Conservation (phyloP, 306 rosid genomes). For the Arachis hypogaea region DNA sequence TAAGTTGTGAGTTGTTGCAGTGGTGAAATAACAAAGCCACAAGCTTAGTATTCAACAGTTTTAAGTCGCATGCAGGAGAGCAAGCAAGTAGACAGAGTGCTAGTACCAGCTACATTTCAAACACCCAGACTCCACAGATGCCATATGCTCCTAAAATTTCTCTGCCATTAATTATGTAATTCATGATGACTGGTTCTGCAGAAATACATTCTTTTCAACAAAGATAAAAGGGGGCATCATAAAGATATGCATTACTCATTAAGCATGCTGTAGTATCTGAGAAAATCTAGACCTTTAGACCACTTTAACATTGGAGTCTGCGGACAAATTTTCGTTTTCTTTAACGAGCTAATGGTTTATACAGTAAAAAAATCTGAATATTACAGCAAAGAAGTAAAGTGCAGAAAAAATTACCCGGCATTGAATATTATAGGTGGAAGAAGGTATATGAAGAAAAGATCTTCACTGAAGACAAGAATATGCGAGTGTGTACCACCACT, state of each 20-base stretch:
- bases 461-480: constrained; percentile 96
- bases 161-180: constrained; percentile 13
- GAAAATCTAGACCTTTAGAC: constrained; percentile 4
- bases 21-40: constrained; percentile 10
- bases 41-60: constrained; percentile 27
- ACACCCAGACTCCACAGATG: constrained; percentile 23
- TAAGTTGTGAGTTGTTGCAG: constrained; percentile 27
- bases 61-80: neutral
- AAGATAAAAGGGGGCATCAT: no score
- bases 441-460: constrained; percentile 93
- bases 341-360: constrained; percentile 4
- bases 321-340: constrained; percentile 2
- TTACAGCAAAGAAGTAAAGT: neutral
- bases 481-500: constrained; percentile 91
- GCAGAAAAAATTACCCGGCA: constrained; percentile 71
- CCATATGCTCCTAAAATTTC: constrained; percentile 21
- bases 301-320: constrained; percentile 26
- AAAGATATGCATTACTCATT: constrained; percentile 25
- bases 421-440: constrained; percentile 97
- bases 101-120: constrained; percentile 29
- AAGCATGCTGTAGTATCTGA: neutral
- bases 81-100: constrained; percentile 3
- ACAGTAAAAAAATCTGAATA: neutral
- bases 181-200: constrained; percentile 17
- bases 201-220: neutral